A percentile compares a stretch with the other conserved stretches of the same genome.
These are phyloP conservation scores for Pseudopyricularia cyperi DNA, from an alignment of 2,329 filamentous ascomycete genomes.

Conservation along the genomic window DNA sequence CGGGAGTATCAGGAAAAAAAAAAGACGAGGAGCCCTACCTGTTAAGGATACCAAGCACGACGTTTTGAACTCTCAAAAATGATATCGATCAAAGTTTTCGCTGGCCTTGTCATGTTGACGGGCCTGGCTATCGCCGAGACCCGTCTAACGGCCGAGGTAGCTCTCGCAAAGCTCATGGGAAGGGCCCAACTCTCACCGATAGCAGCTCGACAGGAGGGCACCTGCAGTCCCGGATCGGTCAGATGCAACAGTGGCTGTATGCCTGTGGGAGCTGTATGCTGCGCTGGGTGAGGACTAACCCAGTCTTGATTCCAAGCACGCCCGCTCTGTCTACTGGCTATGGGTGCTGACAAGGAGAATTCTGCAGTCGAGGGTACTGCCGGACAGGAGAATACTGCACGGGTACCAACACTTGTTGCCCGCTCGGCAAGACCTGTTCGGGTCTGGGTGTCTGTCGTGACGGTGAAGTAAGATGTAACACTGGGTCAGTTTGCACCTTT, in stretches of 20 bases:
- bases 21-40: not conserved
- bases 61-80: not conserved
- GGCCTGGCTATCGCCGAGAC: not conserved
- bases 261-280: not conserved
- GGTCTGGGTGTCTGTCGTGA: not conserved
- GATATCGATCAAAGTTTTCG: not conserved
- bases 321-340: not conserved
- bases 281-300: not conserved
- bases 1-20: too few relatives aligned
- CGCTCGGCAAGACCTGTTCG: not conserved
- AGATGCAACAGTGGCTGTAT: conserved; percentile 1
- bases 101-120: not conserved
- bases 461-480: not conserved
- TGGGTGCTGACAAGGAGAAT: not conserved
- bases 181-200: not conserved
- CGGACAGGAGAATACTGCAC: conserved; percentile 1
- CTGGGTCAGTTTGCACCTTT: not conserved
- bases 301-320: too few relatives aligned
- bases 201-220: not conserved
- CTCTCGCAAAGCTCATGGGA: not conserved
- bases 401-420: not conserved
- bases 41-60: not conserved
- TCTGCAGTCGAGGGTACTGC: not conserved
- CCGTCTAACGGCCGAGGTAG: not conserved
- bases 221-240: not conserved